A percentile compares a stretch with the other conserved stretches of the same genome.
Conservation (phyloP, 2,329 filamentous ascomycete species). For the Hymenoscyphus repandus region DNA sequence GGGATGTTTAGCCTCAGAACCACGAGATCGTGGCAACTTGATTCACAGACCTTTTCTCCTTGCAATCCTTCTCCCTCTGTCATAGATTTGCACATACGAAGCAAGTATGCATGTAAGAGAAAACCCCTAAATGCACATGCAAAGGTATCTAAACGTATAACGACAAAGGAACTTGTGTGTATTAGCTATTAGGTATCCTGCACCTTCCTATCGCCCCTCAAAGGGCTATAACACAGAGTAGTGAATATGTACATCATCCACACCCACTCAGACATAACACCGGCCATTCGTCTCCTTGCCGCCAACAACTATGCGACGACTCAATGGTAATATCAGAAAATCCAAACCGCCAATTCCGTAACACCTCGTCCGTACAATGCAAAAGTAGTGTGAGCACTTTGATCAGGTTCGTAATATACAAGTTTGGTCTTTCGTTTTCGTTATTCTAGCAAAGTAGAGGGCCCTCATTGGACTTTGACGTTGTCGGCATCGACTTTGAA, state of each 20-base stretch:
- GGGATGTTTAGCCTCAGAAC: no score
- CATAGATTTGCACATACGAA: no score
- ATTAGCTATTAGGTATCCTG: conserved; percentile 6
- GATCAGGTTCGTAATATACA: conserved; percentile 10
- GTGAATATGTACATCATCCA: not conserved
- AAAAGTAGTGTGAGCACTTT: conserved; percentile 1
- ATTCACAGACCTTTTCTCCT: no score
- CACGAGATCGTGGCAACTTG: no score
- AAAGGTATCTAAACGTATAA: not conserved
- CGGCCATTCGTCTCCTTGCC: not conserved
- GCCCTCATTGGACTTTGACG: conserved; percentile 9
- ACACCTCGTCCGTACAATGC: conserved; percentile 14
- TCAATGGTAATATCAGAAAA: not conserved
- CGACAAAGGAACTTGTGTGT: not conserved
- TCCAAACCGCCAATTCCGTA: conserved; percentile 11
- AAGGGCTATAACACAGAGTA: not conserved
- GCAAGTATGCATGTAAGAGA: no score
- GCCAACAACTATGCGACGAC: not conserved
- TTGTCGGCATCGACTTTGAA: conserved; percentile 26
- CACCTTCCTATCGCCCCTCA: not conserved
- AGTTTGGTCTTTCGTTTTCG: not conserved
- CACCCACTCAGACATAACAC: not conserved
- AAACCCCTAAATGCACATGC: no score
- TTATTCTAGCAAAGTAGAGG: not conserved
- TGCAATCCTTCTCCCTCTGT: no score